Evolutionary conservation across 75 land plant species (phyloP), one percentile per base, ranked within the genome.

Genomic region (Cunninghamia lanceolata): DNA sequence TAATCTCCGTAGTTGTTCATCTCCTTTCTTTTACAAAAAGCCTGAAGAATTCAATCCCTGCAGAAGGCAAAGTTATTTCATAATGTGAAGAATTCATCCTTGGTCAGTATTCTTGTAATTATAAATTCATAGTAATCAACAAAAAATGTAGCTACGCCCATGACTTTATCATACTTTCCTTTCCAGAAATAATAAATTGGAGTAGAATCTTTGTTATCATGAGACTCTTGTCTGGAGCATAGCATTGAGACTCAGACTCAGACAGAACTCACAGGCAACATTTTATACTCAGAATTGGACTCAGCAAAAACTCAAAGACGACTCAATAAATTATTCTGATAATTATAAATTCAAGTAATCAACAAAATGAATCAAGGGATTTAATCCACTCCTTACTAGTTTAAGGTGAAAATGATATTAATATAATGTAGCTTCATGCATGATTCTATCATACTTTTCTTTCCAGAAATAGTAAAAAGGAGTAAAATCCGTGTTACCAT

Each of bases 1-100:
- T 42, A 5, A 40, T 80, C 82, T 80, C 82, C 50, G 28, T 80
- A n/a, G 13, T 42, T 80, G 82, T 43, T 80, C 82, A 80, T 80
- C 14, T 45, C 50, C 82, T 45, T 76, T 28, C 47, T 28, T n/a
- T 80, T 3, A 50, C 53, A 42, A 73, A 32, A 45, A 25, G 8
- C 28, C 47, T 80, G 28, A 45, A 28, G 3, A 80, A 79, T 25
- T 28, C 46, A 43, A 42, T 79, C 14, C 50, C 50, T 80, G 50
- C 50, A 80, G 25, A n/a, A 10, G 43, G 50, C 47, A 80, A 80
- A 42, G 32, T 11, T 9, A 43, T 19, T 43, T 80, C n/a, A 43
- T 10, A 11, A 10, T 11, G 32, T 25, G 47, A 80, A 45, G 50
- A 45, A 80, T 28, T 80, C 50, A 45, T 42, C 82, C 25, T 80